These are phyloP conservation scores for Cladorrhinum sp. DNA, from an alignment of 2,329 filamentous ascomycete genomes.

Conservation along the genomic window DNA sequence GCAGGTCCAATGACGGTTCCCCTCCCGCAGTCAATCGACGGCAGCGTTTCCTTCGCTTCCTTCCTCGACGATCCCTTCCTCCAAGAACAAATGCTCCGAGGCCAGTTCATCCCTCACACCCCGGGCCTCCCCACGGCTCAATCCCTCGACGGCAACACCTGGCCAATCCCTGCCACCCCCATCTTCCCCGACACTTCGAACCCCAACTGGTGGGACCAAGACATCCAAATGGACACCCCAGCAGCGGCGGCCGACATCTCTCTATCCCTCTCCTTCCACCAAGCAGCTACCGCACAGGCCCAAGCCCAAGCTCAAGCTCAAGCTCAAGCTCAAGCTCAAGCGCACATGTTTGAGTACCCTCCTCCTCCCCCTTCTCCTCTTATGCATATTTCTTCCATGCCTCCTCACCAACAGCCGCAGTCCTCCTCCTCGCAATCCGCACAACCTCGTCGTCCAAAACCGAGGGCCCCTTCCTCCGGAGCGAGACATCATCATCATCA, in stretches of 20 bases:
- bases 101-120: conserved; percentile 11
- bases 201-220: conserved; percentile 1
- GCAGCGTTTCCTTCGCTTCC: background rate
- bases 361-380: conserved; percentile 32
- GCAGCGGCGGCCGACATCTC: background rate
- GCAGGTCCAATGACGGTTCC: conserved; percentile 13
- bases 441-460: conserved; percentile 33
- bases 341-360: conserved; percentile 31
- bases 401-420: conserved; percentile 1
- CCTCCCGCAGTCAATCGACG: background rate
- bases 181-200: background rate
- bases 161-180: background rate
- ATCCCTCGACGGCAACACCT: conserved; percentile 22
- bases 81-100: background rate
- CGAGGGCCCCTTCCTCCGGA: conserved; percentile 53
- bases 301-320: too few relatives aligned
- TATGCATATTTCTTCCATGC: conserved; percentile 32
- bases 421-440: conserved; percentile 3
- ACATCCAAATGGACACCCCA: background rate
- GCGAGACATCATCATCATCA: conserved; percentile 45
- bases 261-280: background rate
- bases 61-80: conserved; percentile 33
- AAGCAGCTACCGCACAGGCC: background rate
- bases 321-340: too few relatives aligned
- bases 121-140: conserved; percentile 34